Percentiles rank a stretch among this genome's conserved stretches.
These are phyloP conservation scores for Candida boidinii DNA, from an alignment of 805 yeast species.

Conservation along the genomic window DNA sequence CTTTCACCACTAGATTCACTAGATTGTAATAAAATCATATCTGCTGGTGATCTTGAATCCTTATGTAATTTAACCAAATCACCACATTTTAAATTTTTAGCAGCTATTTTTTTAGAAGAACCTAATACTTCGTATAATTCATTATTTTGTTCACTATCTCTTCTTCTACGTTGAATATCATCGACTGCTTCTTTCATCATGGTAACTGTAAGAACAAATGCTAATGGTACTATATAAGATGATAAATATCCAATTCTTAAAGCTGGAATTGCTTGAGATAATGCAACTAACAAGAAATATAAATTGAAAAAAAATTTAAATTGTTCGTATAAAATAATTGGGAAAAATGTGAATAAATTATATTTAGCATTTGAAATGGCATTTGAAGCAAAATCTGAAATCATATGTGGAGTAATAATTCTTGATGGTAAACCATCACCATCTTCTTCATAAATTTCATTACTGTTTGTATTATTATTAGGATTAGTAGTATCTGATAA, in stretches of 20 bases:
- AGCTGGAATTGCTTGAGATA: constrained; percentile 86
- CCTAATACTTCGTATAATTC: constrained; percentile 71
- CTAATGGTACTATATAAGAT: constrained; percentile 89
- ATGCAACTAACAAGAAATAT: constrained; percentile 85
- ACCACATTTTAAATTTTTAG: constrained; percentile 72
- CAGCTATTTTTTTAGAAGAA: constrained; percentile 32
- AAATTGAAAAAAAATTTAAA: constrained; percentile 94
- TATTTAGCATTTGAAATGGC: constrained; percentile 93
- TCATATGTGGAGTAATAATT: constrained; percentile 30
- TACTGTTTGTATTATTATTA: too few relatives aligned
- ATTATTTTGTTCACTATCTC: constrained; percentile 84
- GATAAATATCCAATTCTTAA: constrained; percentile 89
- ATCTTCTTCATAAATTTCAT: not conserved
- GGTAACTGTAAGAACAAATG: constrained; percentile 84
- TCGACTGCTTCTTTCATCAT: constrained; percentile 95
- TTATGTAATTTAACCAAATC: constrained; percentile 74
- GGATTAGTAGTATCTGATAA: constrained; percentile 16
- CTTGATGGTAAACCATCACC: constrained; percentile 12
- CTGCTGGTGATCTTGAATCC: constrained; percentile 89
- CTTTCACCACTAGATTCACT: constrained; percentile 79
- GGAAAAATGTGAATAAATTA: constrained; percentile 79
- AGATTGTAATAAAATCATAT: constrained; percentile 75
- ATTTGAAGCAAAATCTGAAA: constrained; percentile 45
- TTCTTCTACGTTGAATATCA: constrained; percentile 80
- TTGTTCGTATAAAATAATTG: constrained; percentile 86